A percentile compares a stretch with the other conserved stretches of the same genome.
phyloP scores from a whole-genome alignment of 441 rosid genomes.

The Caryocar brasiliense region DNA sequence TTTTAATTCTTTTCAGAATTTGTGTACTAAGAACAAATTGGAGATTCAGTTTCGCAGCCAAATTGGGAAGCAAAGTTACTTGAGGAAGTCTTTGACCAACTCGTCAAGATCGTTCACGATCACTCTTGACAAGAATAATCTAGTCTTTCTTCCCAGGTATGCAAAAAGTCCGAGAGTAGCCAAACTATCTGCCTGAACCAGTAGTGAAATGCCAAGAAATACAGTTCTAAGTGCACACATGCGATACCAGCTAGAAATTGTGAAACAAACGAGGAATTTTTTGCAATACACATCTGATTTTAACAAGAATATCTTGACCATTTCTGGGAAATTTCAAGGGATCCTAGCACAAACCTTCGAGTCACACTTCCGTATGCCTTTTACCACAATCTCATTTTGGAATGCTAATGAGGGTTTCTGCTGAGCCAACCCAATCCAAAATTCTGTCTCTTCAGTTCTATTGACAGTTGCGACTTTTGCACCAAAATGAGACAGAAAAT shows the following conservation, averaged over 20 bases:
- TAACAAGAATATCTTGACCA: too few relatives aligned
- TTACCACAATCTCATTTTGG: slow-evolving; percentile 25
- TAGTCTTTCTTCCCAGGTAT: slow-evolving; percentile 49
- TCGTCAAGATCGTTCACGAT: slow-evolving; percentile 53
- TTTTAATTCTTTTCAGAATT: neutral
- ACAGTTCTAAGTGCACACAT: too few relatives aligned
- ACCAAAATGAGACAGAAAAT: slow-evolving; percentile 58
- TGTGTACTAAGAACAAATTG: neutral
- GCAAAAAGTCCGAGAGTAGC: slow-evolving; percentile 69
- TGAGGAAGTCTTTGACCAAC: slow-evolving; percentile 47
- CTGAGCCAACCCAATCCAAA: slow-evolving; percentile 68
- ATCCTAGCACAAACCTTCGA: slow-evolving; percentile 27
- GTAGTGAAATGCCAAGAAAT: slow-evolving; percentile 1
- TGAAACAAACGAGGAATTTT: too few relatives aligned
- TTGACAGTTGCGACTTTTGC: slow-evolving; percentile 33
- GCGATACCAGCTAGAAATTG: too few relatives aligned
- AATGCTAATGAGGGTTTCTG: slow-evolving; percentile 45
- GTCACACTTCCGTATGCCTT: slow-evolving; percentile 8
- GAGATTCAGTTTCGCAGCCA: slow-evolving; percentile 1
- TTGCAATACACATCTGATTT: too few relatives aligned
- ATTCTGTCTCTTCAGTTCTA: slow-evolving; percentile 47
- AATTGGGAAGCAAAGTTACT: slow-evolving; percentile 22
- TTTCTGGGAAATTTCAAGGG: neutral
- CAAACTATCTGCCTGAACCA: slow-evolving; percentile 47
- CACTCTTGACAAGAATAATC: slow-evolving; percentile 33